Evolutionary conservation across 2,329 filamentous ascomycete species (phyloP), one percentile per base, ranked within the genome.

Genomic region (Claviceps sp.): DNA sequence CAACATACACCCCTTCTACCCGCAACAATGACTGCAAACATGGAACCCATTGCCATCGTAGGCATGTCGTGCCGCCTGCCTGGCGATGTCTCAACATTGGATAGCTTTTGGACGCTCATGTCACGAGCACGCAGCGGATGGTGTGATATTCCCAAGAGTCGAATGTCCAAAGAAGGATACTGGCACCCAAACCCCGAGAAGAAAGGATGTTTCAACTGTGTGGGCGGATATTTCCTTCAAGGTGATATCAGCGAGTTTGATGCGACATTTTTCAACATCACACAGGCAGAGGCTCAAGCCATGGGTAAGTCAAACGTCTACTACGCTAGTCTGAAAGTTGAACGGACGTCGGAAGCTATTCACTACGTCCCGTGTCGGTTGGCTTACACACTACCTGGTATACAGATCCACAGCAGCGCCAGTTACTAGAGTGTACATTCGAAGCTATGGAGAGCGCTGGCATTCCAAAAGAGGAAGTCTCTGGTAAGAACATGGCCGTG

Each of bases 371-470:
- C 3, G 8, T 4, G n/a, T 17, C 19, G 13, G 22, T 26, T 44
- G 34, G n/a, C 34, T 41, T n/a, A 46, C 47, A 42, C 19, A 54
- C 16, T 47, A 30, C 26, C 26, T 26, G 2, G 1, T 34, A 34
- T 17, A 16, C 54, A 60, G 76, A 80, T 48, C 76, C 76, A 0
- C 75, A 78, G 54, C 75, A 78, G 53, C 68, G 76, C 1, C 64
- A 76, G 19, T 65, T 77, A 7, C 65, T 78, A 1, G 75, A 80
- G 59, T 75, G 72, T 54, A 72, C 73, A 0, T 79, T 74, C 54
- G 76, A 80, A 59, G 74, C 75, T 0, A 63, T 79, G 10, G 76
- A 79, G 56, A 75, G 72, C 52, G 74, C 74, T 1, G 75, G 75
- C 8, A 66, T 76, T 17, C 68, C 73, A 7, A 73, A 71, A 57